Conservation (phyloP, 2,329 filamentous ascomycete species). For the Ascomycota sp. region DNA sequence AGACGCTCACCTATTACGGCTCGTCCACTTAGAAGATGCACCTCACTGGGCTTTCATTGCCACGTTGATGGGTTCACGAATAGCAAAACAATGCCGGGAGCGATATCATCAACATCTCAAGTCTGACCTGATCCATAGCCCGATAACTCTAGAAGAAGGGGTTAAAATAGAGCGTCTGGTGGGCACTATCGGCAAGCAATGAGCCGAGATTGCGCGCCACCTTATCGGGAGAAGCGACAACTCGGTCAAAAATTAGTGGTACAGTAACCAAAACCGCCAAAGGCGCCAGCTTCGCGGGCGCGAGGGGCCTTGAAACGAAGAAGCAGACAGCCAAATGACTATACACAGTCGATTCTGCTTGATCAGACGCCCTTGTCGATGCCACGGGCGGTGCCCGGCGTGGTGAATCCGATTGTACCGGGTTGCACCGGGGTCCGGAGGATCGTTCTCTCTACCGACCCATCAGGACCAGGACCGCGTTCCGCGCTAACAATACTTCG, state of each 20-base stretch:
- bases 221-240: constrained; percentile 81
- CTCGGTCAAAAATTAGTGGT: constrained; percentile 96
- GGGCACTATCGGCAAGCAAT: constrained; percentile 58
- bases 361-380: too few species aligned
- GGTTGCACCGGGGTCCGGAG: too few species aligned
- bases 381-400: too few species aligned
- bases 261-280: constrained; percentile 73
- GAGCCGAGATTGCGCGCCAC: constrained; percentile 77
- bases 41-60: constrained; percentile 86
- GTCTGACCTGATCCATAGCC: constrained; percentile 49
- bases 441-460: too few species aligned
- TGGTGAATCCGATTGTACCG: too few species aligned
- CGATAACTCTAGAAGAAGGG: constrained; percentile 52
- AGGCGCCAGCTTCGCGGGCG: constrained; percentile 19
- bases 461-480: too few species aligned
- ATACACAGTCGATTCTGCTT: too few species aligned
- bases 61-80: constrained; percentile 51
- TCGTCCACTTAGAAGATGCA: constrained; percentile 51
- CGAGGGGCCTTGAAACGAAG: too few species aligned
- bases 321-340: too few species aligned
- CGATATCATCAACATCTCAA: constrained; percentile 88
- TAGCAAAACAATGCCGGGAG: constrained; percentile 88
- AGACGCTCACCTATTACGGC: too few species aligned
- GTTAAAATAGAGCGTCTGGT: constrained; percentile 60
- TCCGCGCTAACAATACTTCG: too few species aligned